A percentile compares a stretch with the other conserved stretches of the same genome.
These are phyloP conservation scores for Aspergillus kassunensis DNA, from an alignment of 495 filamentous ascomycete genomes.

Conservation along the genomic window DNA sequence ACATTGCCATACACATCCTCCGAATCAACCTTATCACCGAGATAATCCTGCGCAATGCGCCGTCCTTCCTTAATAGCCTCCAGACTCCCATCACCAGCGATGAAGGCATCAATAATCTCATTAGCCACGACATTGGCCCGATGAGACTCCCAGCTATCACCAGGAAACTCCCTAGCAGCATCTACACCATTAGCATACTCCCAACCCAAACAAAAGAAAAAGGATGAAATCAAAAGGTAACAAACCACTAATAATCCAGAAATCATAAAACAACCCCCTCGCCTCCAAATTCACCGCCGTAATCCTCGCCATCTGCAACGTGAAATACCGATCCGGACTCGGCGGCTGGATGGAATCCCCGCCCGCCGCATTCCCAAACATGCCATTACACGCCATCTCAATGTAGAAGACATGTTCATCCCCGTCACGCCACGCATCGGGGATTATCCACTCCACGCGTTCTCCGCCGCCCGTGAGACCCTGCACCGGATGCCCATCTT, in stretches of 20 bases:
- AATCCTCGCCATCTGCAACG: slow-evolving; percentile 75
- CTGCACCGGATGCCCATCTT: slow-evolving; percentile 84
- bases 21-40: slow-evolving; percentile 78
- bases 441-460: slow-evolving; percentile 84
- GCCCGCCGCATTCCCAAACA: slow-evolving; percentile 90
- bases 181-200: slow-evolving; percentile 37
- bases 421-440: slow-evolving; percentile 73
- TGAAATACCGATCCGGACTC: slow-evolving; percentile 72
- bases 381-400: slow-evolving; percentile 97
- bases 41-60: slow-evolving; percentile 74
- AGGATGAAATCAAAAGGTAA: not conserved
- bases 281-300: slow-evolving; percentile 85
- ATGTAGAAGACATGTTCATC: slow-evolving; percentile 87
- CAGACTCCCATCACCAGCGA: slow-evolving; percentile 67
- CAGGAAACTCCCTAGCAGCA: slow-evolving; percentile 74
- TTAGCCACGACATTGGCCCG: slow-evolving; percentile 78
- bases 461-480: slow-evolving; percentile 92
- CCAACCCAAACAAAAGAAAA: too few species aligned
- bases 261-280: slow-evolving; percentile 78
- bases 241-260: slow-evolving; percentile 79
- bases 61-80: slow-evolving; percentile 74
- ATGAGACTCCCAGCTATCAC: slow-evolving; percentile 81
- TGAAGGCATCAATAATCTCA: slow-evolving; percentile 83
- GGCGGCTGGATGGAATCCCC: slow-evolving; percentile 90
- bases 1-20: slow-evolving; percentile 80